A percentile compares a stretch with the other conserved stretches of the same genome.
Conservation (phyloP, 805 yeast genomes). For the Hanseniaspora vineae region DNA sequence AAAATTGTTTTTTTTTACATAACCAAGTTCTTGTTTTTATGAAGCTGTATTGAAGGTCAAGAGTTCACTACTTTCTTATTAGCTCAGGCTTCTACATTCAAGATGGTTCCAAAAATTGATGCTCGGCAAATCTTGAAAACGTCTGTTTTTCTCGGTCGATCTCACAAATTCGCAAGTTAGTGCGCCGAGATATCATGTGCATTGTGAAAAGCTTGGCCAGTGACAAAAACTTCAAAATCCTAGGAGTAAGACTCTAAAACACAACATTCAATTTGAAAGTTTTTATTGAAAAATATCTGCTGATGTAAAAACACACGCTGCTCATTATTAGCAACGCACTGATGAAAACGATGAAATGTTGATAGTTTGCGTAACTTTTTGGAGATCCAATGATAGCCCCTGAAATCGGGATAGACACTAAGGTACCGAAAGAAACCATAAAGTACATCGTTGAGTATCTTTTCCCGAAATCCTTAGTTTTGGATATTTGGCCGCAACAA, state of each 20-base stretch:
- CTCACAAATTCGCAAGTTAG: no score
- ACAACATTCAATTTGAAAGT: constrained; percentile 4
- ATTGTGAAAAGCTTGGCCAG: neutral
- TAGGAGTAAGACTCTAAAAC: neutral
- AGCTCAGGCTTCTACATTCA: no score
- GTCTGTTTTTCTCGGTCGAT: no score
- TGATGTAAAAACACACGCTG: constrained; percentile 28
- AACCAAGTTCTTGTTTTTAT: no score
- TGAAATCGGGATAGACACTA: constrained; percentile 32
- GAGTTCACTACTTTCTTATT: no score
- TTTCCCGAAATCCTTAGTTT: constrained; percentile 35
- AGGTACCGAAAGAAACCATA: constrained; percentile 34
- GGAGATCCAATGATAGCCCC: constrained; percentile 27
- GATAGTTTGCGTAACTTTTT: constrained; percentile 23
- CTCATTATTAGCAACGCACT: constrained; percentile 27
- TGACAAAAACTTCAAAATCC: neutral
- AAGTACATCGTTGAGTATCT: constrained; percentile 41
- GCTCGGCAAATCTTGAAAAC: no score
- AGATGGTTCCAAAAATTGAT: no score
- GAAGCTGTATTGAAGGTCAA: no score
- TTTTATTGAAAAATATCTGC: constrained; percentile 29
- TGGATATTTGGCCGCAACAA: constrained; percentile 39
- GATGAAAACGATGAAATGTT: constrained; percentile 27
- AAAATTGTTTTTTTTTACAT: no score
- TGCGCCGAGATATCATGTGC: no score